Evolutionary conservation across 2,329 filamentous ascomycete genomes (phyloP).

Genomic region (Calonectria honghensis): DNA sequence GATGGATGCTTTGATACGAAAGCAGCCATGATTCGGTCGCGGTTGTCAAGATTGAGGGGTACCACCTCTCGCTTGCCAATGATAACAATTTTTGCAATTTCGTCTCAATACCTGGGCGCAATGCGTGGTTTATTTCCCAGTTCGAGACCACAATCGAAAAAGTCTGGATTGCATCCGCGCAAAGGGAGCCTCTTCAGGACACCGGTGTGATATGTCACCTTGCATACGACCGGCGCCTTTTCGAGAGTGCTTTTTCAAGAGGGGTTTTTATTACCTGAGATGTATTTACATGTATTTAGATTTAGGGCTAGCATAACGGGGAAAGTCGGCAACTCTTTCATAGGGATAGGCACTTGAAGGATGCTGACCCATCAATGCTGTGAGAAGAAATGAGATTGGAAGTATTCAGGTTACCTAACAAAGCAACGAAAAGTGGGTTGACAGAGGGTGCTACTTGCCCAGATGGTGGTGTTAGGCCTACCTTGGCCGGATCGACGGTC

Average conservation of each 20-base stretch:
- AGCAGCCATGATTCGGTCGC: conserved; percentile 6
- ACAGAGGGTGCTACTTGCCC: conserved; percentile 24
- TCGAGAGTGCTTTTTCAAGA: background rate
- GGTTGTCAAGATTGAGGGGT: conserved; percentile 1
- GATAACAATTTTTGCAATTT: conserved; percentile 6
- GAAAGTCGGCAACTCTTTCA: background rate
- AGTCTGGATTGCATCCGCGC: conserved; percentile 8
- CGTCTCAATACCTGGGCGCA: conserved; percentile 27
- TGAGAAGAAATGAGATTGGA: conserved; percentile 19
- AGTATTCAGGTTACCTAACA: conserved; percentile 22
- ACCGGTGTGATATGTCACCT: conserved; percentile 4
- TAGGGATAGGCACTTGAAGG: background rate
- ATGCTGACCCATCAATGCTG: conserved; percentile 12
- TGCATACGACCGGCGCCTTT: background rate
- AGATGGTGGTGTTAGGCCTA: conserved; percentile 12
- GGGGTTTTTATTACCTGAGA: background rate
- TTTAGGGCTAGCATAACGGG: background rate
- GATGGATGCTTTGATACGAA: background rate
- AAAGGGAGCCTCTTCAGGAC: conserved; percentile 6
- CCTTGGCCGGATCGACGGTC: conserved; percentile 8
- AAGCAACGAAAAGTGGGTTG: conserved; percentile 34
- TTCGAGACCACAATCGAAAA: conserved; percentile 15
- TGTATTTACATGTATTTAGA: conserved; percentile 1
- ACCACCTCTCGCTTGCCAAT: conserved; percentile 7
- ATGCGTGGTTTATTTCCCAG: conserved; percentile 8